phyloP scores from a whole-genome alignment of 345 rosid genomes.

The Salix koriyanagi region DNA sequence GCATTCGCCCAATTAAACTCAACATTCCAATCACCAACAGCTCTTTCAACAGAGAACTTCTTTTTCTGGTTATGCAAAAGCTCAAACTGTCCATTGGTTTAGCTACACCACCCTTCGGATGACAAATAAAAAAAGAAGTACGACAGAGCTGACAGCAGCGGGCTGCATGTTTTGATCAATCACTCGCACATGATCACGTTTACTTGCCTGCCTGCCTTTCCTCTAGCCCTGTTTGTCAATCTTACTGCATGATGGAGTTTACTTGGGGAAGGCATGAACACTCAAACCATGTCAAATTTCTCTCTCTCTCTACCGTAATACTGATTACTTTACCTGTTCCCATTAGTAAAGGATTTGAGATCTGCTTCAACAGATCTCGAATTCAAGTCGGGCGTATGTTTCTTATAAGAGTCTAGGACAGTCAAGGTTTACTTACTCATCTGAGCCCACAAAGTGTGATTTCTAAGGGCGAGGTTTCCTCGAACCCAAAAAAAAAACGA shows the following conservation, averaged over 20 bases:
- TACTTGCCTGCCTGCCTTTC: neutral
- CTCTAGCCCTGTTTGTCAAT: no score
- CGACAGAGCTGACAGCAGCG: neutral
- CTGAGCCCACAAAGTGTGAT: accelerated
- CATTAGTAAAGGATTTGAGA: no score
- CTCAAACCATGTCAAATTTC: neutral
- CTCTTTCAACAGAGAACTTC: neutral
- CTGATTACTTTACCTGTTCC: neutral
- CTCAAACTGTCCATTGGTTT: neutral
- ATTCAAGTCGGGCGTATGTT: no score
- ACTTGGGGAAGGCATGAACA: neutral
- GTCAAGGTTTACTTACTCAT: no score
- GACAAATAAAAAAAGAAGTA: no score
- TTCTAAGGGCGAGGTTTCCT: no score
- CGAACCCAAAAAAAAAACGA: no score
- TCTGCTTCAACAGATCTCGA: no score
- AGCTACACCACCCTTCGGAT: neutral
- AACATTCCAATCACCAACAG: neutral
- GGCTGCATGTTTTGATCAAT: neutral
- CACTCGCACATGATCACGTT: neutral
- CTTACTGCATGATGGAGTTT: no score
- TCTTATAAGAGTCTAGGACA: no score
- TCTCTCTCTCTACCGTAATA: neutral
- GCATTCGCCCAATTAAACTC: neutral
- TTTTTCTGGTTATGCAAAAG: neutral